Conservation (phyloP, 495 filamentous ascomycete species). For the Tetracladium setigerum region DNA sequence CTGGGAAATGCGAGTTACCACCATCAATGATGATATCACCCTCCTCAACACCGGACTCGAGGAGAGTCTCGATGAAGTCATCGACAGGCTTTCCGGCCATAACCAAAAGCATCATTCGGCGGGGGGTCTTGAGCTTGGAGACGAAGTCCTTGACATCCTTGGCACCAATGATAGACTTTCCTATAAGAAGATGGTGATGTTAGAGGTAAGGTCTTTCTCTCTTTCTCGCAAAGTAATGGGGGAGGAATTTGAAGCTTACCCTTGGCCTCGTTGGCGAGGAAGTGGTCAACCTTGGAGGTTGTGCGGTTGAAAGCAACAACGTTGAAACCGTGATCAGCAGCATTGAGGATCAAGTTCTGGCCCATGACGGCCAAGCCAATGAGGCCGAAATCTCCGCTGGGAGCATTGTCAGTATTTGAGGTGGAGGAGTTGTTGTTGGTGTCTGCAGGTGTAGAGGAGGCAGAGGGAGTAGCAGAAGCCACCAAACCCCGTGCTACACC, state of each 20-base stretch:
- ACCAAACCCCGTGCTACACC: conserved; percentile 14
- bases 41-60: conserved; percentile 70
- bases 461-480: not conserved
- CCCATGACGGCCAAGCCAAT: conserved; percentile 99
- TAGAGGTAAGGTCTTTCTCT: conserved; percentile 12
- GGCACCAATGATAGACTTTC: conserved; percentile 88
- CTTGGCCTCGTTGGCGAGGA: conserved; percentile 91
- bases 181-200: conserved; percentile 29
- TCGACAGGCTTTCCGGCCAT: conserved; percentile 97
- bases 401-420: conserved; percentile 19
- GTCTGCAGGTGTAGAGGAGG: not conserved
- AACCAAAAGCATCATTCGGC: conserved; percentile 95
- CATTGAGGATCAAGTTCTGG: conserved; percentile 97
- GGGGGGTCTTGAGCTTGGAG: conserved; percentile 90
- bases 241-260: conserved; percentile 37
- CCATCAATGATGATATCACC: conserved; percentile 99
- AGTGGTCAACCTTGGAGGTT: conserved; percentile 92
- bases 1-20: conserved; percentile 98
- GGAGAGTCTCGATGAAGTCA: conserved; percentile 93
- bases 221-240: conserved; percentile 9
- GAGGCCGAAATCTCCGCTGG: conserved; percentile 86
- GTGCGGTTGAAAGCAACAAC: conserved; percentile 98
- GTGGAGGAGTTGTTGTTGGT: not conserved
- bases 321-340: conserved; percentile 92
- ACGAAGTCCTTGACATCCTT: conserved; percentile 92